Evolutionary conservation across 2,329 filamentous ascomycete genomes (phyloP).

Genomic region (Escovopsis sp.): DNA sequence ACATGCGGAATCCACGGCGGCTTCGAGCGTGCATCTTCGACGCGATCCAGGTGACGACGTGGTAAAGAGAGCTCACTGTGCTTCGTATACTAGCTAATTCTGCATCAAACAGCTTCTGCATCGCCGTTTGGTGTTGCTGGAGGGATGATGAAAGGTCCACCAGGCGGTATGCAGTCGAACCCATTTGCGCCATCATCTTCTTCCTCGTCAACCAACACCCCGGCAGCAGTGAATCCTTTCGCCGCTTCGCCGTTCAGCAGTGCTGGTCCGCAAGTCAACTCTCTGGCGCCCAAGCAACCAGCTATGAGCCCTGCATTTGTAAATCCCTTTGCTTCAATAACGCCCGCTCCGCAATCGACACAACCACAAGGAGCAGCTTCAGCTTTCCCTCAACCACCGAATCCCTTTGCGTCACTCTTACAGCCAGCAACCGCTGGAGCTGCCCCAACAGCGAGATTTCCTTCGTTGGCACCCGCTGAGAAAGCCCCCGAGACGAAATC

Average conservation of each 20-base stretch:
- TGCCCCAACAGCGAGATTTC: slow-evolving; percentile 1
- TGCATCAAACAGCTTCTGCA: slow-evolving; percentile 1
- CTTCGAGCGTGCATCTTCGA: neutral
- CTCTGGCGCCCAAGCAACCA: too few relatives aligned
- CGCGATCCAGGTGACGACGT: too few relatives aligned
- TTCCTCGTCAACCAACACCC: neutral
- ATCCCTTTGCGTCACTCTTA: slow-evolving; percentile 10
- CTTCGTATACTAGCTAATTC: slow-evolving; percentile 1
- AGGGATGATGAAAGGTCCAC: neutral
- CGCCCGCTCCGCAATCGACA: neutral
- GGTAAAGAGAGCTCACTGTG: neutral
- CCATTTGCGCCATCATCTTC: slow-evolving; percentile 4
- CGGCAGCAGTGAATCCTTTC: slow-evolving; percentile 2
- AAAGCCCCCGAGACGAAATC: slow-evolving; percentile 1
- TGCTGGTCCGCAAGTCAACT: too few relatives aligned
- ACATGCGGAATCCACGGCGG: neutral
- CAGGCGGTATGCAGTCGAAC: slow-evolving; percentile 2
- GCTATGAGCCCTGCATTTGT: neutral
- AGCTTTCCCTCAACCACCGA: slow-evolving; percentile 1
- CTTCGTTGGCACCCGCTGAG: neutral
- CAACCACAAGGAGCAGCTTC: slow-evolving; percentile 1
- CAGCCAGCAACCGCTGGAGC: slow-evolving; percentile 7
- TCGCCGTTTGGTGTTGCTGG: slow-evolving; percentile 1
- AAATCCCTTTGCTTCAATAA: slow-evolving; percentile 3
- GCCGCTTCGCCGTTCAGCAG: neutral